A percentile compares a stretch with the other conserved stretches of the same genome.
phyloP scores from a whole-genome alignment of 148 eudicot genomes.

The Amaranthus hypochondriacus region DNA sequence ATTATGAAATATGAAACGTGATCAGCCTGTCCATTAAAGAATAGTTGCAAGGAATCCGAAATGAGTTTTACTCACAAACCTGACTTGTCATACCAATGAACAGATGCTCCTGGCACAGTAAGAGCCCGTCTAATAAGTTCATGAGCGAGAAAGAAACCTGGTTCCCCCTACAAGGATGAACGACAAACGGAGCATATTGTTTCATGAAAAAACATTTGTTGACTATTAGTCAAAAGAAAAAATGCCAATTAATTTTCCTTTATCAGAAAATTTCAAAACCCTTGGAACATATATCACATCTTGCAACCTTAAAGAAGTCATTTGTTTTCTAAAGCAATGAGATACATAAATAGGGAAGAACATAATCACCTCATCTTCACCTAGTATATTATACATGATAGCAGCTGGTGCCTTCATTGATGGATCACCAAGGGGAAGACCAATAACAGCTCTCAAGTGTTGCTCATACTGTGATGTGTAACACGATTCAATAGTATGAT shows the following conservation, averaged over 20 bases:
- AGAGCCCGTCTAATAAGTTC: conserved; percentile 59
- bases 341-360: neutral
- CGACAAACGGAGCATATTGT: neutral
- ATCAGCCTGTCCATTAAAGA: neutral
- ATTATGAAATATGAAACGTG: neutral
- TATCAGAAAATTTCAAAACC: conserved; percentile 10
- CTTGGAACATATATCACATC: neutral
- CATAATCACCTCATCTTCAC: conserved; percentile 79
- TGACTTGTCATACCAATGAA: conserved; percentile 96
- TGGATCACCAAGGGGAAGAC: conserved; percentile 94
- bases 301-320: neutral
- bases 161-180: conserved; percentile 57
- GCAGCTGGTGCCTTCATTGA: conserved; percentile 94
- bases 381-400: conserved; percentile 90
- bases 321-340: neutral
- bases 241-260: neutral
- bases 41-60: neutral
- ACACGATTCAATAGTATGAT: conserved; percentile 94
- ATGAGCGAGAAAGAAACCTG: conserved; percentile 69
- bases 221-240: neutral
- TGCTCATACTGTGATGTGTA: conserved; percentile 93
- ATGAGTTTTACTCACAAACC: conserved; percentile 39
- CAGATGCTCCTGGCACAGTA: conserved; percentile 58
- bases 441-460: conserved; percentile 87
- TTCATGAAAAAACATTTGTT: neutral